Evolutionary conservation across 441 rosid species (phyloP).

Genomic region (Jatropha podagrica): DNA sequence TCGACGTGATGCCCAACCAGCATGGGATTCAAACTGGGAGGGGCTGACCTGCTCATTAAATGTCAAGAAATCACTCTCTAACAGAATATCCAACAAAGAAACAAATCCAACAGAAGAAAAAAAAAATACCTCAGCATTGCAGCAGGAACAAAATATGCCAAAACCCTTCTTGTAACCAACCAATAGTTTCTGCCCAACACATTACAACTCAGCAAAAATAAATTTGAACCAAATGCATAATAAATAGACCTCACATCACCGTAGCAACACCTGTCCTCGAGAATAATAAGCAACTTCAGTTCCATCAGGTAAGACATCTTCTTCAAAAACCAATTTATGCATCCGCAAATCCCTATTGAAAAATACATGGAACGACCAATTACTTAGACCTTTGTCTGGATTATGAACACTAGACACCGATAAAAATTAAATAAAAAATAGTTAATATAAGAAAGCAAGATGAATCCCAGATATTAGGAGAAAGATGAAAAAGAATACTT

Average conservation of each 20-base stretch:
- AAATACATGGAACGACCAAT: conserved; percentile 15
- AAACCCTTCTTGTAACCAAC: conserved; percentile 79
- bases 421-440: conserved; percentile 1
- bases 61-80: conserved; percentile 24
- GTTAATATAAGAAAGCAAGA: background rate
- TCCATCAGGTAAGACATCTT: conserved; percentile 82
- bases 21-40: conserved; percentile 95
- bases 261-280: conserved; percentile 67
- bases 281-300: conserved; percentile 84
- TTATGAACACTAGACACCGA: background rate
- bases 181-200: conserved; percentile 69
- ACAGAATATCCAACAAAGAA: conserved; percentile 12
- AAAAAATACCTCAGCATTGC: conserved; percentile 63
- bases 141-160: conserved; percentile 85
- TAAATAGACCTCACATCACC: background rate
- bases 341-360: conserved; percentile 70
- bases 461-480: background rate
- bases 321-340: conserved; percentile 91
- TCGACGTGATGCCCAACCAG: conserved; percentile 88
- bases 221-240: conserved; percentile 15
- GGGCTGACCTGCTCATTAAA: conserved; percentile 75
- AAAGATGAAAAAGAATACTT: conserved; percentile 38
- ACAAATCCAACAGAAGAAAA: conserved; percentile 14
- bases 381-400: conserved; percentile 18
- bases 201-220: conserved; percentile 28